Evolutionary conservation across 257 asterid genomes (phyloP), one percentile per base, ranked within the genome.

Genomic region (Paulownia fortunei): DNA sequence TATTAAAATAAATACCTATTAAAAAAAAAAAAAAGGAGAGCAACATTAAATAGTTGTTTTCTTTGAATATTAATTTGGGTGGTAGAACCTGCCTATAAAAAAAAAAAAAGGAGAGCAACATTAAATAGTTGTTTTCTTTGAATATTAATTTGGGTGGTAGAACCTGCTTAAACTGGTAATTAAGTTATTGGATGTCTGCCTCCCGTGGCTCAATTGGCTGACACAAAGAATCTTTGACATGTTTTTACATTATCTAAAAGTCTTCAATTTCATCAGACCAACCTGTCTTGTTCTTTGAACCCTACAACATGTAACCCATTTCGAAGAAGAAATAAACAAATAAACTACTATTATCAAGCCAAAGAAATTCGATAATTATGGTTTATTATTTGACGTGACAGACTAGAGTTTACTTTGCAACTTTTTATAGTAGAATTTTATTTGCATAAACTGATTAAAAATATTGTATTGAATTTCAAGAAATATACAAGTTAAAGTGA

Each of bases 141-240:
- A 54, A 51, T 26, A 8, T 4, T 60, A 27, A 16, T 34, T 47
- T 11, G 16, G 32, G 32, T 16, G 62, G 56, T 32, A 30, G 52
- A 72, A 37, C 2, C 54, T 27, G 49, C 27, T 60, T 74, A 74
- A 61, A 23, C 56, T 39, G 59, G 46, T 49, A 61, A 75, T 75
- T 62, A 62, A 75, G 36, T 75, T 3, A 41, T 44, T 69, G 56
- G 12, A 47, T 24, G 70, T 42, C 52, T 42, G 69, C 42, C 13
- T 60, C 23, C 42, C 74, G 66, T 70, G 58, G 54, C 51, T 71
- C 44, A 34, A 80, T 80, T 80, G 84, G 78, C 54, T 72, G 73
- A 80, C 87, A 84, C 59, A 80, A 54, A 68, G 83, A 80, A 80
- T 84, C 84, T 84, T 80, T 60, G 71, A 83, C 82, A 80, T 63